Conservation (phyloP, 2,329 filamentous ascomycete genomes). For the Neopestalotiopsis rosae region DNA sequence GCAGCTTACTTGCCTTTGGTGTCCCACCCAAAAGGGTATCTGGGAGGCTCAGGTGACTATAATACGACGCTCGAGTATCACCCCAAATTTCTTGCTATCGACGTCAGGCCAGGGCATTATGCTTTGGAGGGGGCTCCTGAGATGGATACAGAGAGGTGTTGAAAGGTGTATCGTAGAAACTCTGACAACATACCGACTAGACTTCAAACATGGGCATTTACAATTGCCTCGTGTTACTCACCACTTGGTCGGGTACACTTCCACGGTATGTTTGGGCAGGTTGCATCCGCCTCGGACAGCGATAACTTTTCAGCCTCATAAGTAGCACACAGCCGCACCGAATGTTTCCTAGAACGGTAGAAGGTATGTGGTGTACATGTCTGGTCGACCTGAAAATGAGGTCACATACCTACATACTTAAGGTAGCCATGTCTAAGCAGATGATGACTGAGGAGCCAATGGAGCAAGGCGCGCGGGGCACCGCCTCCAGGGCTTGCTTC, state of each 20-base stretch:
- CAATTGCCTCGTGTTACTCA: background rate
- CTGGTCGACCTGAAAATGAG: background rate
- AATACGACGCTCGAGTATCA: slow-evolving; percentile 1
- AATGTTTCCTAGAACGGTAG: background rate
- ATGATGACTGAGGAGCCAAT: background rate
- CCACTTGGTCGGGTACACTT: background rate
- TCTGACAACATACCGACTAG: background rate
- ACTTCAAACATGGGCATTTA: background rate
- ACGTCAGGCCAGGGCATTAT: background rate
- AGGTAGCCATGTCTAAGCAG: background rate
- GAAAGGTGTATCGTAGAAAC: background rate
- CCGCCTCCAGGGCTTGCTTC: background rate
- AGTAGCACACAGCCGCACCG: background rate
- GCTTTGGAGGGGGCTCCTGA: background rate
- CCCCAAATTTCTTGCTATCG: background rate
- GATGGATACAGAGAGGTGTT: background rate
- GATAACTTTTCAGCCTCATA: background rate
- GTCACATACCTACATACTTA: background rate
- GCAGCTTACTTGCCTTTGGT: background rate
- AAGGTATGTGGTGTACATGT: too few species aligned
- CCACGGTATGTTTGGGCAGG: background rate
- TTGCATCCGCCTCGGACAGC: background rate
- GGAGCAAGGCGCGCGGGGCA: background rate
- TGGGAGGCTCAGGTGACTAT: background rate
- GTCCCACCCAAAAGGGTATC: background rate